Base-by-base conservation (phyloP, 306 rosid species). In the Casuarina glauca region DNA sequence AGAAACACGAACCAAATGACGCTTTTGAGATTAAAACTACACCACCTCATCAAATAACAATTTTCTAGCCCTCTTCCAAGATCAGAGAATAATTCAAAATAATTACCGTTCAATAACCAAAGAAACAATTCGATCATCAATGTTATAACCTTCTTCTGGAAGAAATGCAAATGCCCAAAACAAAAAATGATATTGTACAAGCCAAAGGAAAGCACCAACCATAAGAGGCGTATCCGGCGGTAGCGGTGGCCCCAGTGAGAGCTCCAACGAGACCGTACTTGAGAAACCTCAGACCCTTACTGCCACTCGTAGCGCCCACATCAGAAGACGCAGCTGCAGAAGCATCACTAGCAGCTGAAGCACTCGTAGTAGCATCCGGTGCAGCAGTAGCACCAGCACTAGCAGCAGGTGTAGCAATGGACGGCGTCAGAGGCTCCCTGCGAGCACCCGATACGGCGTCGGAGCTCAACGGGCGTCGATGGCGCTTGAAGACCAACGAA, bases 381-480 rank as follows among this genome's bases (percentile, higher is more conserved):
- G 84, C 73, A 4, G 83, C 77, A 2, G 82, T 60, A 48, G 82
- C 67, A 12, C 72, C 49, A 70, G 74, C 76, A 80, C 80, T 80
- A 50, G 92, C 46, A 6, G 75, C 83, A 36, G 52, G 8, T 45
- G 77, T 62, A 63, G 73, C 78, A 83, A 79, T 79, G 49, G 91
- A 76, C 4, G 81, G 84, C 38, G 50, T 38, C 46, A 88, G 48
- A 1, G 92, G 80, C 76, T 82, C 87, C 62, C 84, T 88, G 58
- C 86, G 83, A 82, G 86, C 73, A 20, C 54, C 79, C 2, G 91
- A 79, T 38, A 81, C 81, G 46, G 80, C 69, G 17, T 74, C 76
- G 77, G 92, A 82, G 90, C 87, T 84, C 63, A 88, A 35, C 0
- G 82, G 44, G 42, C 92, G 90, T 26, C 80, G 81, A 70, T 74